Evolutionary conservation across 306 rosid species (phyloP).

Genomic region (Carpinus viminea): DNA sequence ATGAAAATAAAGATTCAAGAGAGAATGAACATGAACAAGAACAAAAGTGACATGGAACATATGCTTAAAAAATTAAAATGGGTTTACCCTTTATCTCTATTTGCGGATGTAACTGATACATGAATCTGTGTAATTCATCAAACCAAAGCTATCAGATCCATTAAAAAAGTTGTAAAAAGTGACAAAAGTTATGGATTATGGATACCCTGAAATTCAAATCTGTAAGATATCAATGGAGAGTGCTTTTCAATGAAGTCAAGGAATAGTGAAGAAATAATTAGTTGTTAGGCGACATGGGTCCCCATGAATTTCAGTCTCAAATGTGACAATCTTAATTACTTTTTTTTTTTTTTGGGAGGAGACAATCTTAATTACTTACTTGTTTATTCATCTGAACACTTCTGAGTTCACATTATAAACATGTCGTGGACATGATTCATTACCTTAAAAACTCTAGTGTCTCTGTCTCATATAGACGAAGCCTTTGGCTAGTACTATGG

Average conservation of each 20-base stretch:
- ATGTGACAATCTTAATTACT: background rate
- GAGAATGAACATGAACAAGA: background rate
- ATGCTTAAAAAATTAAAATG: background rate
- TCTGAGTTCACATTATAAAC: constrained; percentile 29
- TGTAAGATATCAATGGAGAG: background rate
- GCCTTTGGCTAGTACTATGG: background rate
- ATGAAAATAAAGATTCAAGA: background rate
- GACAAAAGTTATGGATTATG: background rate
- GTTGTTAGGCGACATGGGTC: constrained; percentile 31
- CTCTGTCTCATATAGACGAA: background rate
- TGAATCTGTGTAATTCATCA: constrained; percentile 35
- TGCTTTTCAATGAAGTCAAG: constrained; percentile 27
- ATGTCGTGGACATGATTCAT: background rate
- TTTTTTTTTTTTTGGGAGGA: no score
- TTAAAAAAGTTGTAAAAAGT: constrained; percentile 8
- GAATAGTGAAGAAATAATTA: constrained; percentile 12
- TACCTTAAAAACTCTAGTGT: background rate
- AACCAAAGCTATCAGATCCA: constrained; percentile 3
- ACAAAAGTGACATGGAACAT: background rate
- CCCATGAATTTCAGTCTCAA: background rate
- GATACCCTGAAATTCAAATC: background rate
- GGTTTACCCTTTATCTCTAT: background rate
- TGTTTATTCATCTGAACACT: background rate
- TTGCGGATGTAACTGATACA: constrained; percentile 37
- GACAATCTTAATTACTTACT: no score